These are phyloP conservation scores for Groenewaldozyma auringiensis DNA, from an alignment of 1,139 yeast species.

Conservation along the genomic window DNA sequence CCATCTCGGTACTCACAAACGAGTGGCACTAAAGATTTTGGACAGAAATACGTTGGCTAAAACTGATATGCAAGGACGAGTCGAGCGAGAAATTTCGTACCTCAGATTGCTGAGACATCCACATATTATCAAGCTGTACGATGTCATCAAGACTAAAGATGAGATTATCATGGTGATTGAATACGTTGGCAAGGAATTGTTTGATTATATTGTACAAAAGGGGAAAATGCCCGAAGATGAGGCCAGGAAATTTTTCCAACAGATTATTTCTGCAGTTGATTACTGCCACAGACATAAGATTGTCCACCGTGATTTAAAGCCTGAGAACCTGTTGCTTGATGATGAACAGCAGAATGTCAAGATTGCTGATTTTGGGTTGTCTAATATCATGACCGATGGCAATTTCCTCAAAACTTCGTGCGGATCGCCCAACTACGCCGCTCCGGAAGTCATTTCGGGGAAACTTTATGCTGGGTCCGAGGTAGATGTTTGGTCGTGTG, in stretches of 20 bases:
- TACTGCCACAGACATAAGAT: conserved; percentile 97
- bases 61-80: conserved; percentile 95
- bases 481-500: conserved; percentile 97
- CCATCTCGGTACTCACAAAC: conserved; percentile 85
- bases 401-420: conserved; percentile 92
- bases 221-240: conserved; percentile 94
- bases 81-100: conserved; percentile 91
- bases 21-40: conserved; percentile 90
- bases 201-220: conserved; percentile 91
- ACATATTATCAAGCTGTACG: conserved; percentile 91
- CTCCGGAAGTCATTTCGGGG: conserved; percentile 96
- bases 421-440: conserved; percentile 97
- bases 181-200: conserved; percentile 91
- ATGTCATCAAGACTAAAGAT: conserved; percentile 91
- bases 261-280: conserved; percentile 94
- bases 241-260: conserved; percentile 93
- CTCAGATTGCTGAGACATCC: conserved; percentile 87
- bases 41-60: conserved; percentile 90
- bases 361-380: conserved; percentile 93
- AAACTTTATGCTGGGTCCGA: conserved; percentile 97
- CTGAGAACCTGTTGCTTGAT: conserved; percentile 85
- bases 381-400: conserved; percentile 97
- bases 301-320: conserved; percentile 94
- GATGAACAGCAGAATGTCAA: conserved; percentile 90
- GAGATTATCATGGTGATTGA: conserved; percentile 98